phyloP scores from a whole-genome alignment of 2,329 filamentous ascomycete genomes.

The Periconia macrospinosa region DNA sequence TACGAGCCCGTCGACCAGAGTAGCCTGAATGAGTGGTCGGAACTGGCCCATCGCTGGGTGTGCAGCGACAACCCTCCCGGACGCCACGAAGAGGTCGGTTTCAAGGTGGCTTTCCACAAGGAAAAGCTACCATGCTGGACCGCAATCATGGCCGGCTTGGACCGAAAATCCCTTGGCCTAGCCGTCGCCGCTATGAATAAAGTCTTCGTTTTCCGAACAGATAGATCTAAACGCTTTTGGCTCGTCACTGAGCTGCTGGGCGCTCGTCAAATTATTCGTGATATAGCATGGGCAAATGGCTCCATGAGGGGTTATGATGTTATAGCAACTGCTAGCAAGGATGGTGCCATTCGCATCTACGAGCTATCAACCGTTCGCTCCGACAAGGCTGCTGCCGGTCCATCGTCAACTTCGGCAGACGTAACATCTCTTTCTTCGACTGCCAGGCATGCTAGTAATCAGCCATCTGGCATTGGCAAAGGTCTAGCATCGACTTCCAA shows the following conservation, averaged over 20 bases:
- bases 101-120: constrained; percentile 85
- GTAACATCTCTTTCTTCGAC: constrained; percentile 27
- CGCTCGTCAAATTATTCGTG: constrained; percentile 77
- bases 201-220: constrained; percentile 81
- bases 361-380: constrained; percentile 66
- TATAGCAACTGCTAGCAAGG: constrained; percentile 89
- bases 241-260: constrained; percentile 74
- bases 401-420: constrained; percentile 22
- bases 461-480: constrained; percentile 57
- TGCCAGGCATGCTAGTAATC: constrained; percentile 23
- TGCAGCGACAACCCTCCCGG: constrained; percentile 63
- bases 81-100: constrained; percentile 83
- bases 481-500: constrained; percentile 51
- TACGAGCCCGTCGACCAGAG: constrained; percentile 87
- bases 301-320: constrained; percentile 89
- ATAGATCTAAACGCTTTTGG: constrained; percentile 77
- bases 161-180: constrained; percentile 75
- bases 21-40: constrained; percentile 73
- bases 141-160: constrained; percentile 77
- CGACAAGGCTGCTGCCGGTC: constrained; percentile 40
- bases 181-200: constrained; percentile 84
- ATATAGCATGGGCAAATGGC: constrained; percentile 90
- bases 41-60: constrained; percentile 76
- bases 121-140: constrained; percentile 80
- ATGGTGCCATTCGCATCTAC: constrained; percentile 88